A percentile compares a stretch with the other conserved stretches of the same genome.
These are phyloP conservation scores for Botryosphaeria dothidea DNA, from an alignment of 2,329 filamentous ascomycete species.

Conservation along the genomic window DNA sequence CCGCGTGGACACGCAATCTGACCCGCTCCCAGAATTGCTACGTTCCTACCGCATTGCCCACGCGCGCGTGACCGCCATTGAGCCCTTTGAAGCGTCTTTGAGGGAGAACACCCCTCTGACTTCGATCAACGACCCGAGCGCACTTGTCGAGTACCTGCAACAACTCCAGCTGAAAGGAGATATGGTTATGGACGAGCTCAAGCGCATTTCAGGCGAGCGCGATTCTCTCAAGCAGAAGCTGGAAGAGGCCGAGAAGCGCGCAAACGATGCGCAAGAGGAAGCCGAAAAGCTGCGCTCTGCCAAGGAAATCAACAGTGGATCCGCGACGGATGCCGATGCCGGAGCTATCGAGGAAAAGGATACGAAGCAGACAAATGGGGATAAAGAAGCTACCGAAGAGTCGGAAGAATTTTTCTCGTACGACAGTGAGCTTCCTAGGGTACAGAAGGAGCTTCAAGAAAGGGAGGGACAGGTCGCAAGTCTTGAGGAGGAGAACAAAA, in stretches of 20 bases:
- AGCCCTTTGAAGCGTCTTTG: slow-evolving; percentile 87
- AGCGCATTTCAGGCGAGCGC: slow-evolving; percentile 78
- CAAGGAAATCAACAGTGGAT: slow-evolving; percentile 33
- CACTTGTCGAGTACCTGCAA: slow-evolving; percentile 85
- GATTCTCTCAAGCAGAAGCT: slow-evolving; percentile 77
- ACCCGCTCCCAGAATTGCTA: slow-evolving; percentile 65
- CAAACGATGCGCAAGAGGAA: slow-evolving; percentile 65
- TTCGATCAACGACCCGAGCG: slow-evolving; percentile 81
- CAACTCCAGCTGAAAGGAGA: slow-evolving; percentile 83
- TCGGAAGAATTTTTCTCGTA: slow-evolving; percentile 87
- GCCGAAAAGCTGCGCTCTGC: slow-evolving; percentile 50
- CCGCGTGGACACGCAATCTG: neutral
- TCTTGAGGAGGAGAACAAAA: slow-evolving; percentile 68
- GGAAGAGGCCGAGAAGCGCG: slow-evolving; percentile 66
- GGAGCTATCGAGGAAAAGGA: slow-evolving; percentile 10
- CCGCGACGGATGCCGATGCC: slow-evolving; percentile 2
- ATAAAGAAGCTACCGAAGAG: slow-evolving; percentile 34
- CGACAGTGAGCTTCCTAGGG: slow-evolving; percentile 78
- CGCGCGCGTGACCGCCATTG: slow-evolving; percentile 80
- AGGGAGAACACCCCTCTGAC: slow-evolving; percentile 91
- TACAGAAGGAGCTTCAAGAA: slow-evolving; percentile 73
- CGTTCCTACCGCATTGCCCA: slow-evolving; percentile 92
- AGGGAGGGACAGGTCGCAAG: slow-evolving; percentile 70
- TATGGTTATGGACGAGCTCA: slow-evolving; percentile 93
- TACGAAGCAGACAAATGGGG: slow-evolving; percentile 26